These are phyloP conservation scores for Laburnicola sp. DNA, from an alignment of 2,329 filamentous ascomycete genomes.

Conservation along the genomic window DNA sequence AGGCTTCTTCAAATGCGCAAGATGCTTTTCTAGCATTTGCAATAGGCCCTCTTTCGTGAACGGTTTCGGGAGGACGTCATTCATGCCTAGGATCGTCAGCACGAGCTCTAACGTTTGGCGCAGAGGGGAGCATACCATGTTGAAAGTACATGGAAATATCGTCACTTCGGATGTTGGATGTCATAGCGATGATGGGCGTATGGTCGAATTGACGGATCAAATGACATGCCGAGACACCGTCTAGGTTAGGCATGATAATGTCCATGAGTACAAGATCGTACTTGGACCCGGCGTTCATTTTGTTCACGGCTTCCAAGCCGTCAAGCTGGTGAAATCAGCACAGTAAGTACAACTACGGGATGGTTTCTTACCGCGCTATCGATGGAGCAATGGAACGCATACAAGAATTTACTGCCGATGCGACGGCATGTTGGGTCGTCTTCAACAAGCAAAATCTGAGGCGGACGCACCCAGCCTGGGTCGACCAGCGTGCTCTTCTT, in stretches of 20 bases:
- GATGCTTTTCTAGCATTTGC: conserved; percentile 80
- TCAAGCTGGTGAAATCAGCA: conserved; percentile 63
- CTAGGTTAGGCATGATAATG: conserved; percentile 93
- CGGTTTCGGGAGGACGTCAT: conserved; percentile 93
- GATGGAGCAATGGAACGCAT: conserved; percentile 65
- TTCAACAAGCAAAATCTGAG: conserved; percentile 87
- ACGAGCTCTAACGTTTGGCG: background rate
- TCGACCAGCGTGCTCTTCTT: conserved; percentile 66
- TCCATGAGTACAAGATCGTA: conserved; percentile 64
- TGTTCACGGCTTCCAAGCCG: conserved; percentile 87
- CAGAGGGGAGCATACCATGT: conserved; percentile 68
- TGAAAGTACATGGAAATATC: conserved; percentile 98
- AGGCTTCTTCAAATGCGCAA: conserved; percentile 79
- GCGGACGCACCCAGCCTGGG: conserved; percentile 67
- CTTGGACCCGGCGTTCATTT: conserved; percentile 68
- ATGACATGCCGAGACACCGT: conserved; percentile 92
- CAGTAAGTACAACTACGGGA: background rate
- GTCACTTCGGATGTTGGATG: conserved; percentile 93
- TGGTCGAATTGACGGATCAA: conserved; percentile 86
- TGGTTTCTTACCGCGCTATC: conserved; percentile 61
- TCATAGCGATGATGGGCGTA: conserved; percentile 96
- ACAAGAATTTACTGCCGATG: conserved; percentile 68
- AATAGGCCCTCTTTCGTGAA: conserved; percentile 87
- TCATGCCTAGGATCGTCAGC: conserved; percentile 72
- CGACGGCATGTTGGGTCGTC: conserved; percentile 70